phyloP scores from a whole-genome alignment of 495 filamentous ascomycete species.

The Sordaria brevicollis region DNA sequence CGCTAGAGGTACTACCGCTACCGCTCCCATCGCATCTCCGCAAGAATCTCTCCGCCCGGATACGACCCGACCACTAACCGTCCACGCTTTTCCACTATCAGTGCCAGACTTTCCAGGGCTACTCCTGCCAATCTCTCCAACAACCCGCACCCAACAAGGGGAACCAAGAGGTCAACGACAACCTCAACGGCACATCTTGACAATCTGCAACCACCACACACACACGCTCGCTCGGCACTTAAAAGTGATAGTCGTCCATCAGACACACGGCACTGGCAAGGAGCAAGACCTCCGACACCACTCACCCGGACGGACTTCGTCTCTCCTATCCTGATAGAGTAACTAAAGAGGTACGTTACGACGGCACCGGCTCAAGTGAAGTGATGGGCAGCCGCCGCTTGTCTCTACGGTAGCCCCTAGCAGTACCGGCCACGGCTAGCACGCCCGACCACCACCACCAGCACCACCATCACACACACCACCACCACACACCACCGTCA shows the following conservation, averaged over 20 bases:
- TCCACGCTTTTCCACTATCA: not conserved
- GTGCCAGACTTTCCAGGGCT: not conserved
- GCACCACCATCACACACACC: not conserved
- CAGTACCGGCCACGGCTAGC: not conserved
- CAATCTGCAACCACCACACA: not conserved
- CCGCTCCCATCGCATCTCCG: not conserved
- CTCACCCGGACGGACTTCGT: not conserved
- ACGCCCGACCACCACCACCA: not conserved
- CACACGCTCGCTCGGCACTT: no score
- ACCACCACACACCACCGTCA: not conserved
- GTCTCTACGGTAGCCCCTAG: not conserved
- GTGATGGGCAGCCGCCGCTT: not conserved
- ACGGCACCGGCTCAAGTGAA: not conserved
- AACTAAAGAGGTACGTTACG: not conserved
- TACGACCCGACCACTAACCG: not conserved
- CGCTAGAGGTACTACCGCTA: no score
- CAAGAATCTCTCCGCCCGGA: not conserved
- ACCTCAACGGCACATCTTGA: not conserved
- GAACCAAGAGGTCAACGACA: not conserved
- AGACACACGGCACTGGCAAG: not conserved
- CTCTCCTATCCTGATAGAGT: not conserved
- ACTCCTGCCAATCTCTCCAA: not conserved
- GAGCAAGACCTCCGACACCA: not conserved
- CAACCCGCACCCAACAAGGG: not conserved
- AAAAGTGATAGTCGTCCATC: not conserved